Evolutionary conservation across 176 grass and related monocot genomes (phyloP).

Genomic region (Musa beccarii): DNA sequence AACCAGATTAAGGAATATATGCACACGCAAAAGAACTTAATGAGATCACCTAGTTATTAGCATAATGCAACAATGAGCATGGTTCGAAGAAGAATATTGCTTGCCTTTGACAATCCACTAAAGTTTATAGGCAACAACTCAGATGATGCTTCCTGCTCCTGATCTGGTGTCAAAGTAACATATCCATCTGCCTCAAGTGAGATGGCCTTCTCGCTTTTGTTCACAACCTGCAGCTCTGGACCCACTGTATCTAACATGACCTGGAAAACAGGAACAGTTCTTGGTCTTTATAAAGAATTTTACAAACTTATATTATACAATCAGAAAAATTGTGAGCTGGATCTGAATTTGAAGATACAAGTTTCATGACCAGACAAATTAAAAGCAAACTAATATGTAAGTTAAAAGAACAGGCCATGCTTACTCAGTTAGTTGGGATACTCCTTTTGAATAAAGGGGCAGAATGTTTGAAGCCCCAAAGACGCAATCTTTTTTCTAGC

Average conservation of each 20-base stretch:
- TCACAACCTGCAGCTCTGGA: constrained; percentile 85
- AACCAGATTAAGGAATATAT: neutral
- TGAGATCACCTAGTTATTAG: neutral
- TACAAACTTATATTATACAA: neutral
- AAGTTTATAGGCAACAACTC: constrained; percentile 93
- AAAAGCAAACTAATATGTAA: neutral
- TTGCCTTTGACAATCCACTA: constrained; percentile 65
- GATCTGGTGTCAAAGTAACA: constrained; percentile 71
- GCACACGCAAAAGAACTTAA: neutral
- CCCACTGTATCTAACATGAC: constrained; percentile 97
- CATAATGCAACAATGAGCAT: neutral
- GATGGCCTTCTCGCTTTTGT: constrained; percentile 62
- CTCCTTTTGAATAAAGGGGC: neutral
- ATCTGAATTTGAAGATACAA: neutral
- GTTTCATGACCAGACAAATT: neutral
- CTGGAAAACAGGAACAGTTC: constrained; percentile 20
- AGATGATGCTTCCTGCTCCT: constrained; percentile 54
- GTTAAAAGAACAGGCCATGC: neutral
- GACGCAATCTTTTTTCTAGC: neutral
- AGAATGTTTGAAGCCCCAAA: neutral
- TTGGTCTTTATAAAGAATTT: neutral
- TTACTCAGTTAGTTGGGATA: neutral
- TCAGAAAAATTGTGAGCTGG: neutral
- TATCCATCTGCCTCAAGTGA: constrained; percentile 74
- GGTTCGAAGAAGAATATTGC: neutral